Conservation (phyloP, 2,329 filamentous ascomycete genomes). For the Aphanocladium album region DNA sequence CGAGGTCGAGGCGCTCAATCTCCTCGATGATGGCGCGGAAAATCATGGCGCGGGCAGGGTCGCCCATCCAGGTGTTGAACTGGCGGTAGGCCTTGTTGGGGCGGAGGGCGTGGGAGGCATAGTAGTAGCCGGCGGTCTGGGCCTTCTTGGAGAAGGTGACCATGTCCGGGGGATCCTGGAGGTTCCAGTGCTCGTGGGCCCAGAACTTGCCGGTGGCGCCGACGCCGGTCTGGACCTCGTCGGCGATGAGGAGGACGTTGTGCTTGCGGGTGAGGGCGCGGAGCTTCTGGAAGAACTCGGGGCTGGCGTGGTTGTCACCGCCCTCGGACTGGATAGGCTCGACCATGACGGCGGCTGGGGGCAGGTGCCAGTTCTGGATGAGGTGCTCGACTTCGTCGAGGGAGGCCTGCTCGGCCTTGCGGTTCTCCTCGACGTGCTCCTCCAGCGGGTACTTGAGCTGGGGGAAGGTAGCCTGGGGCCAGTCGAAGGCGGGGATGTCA, state of each 20-base stretch:
- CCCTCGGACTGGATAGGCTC: conserved; percentile 94
- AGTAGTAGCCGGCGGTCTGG: conserved; percentile 91
- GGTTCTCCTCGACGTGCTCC: conserved; percentile 73
- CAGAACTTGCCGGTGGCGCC: conserved; percentile 93
- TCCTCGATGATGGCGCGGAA: conserved; percentile 84
- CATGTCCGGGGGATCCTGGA: conserved; percentile 77
- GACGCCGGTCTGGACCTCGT: conserved; percentile 91
- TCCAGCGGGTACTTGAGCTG: conserved; percentile 81
- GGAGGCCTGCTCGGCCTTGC: conserved; percentile 72
- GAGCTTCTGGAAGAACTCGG: conserved; percentile 79
- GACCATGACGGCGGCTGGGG: conserved; percentile 75
- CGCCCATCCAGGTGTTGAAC: conserved; percentile 98
- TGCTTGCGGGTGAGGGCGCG: conserved; percentile 73
- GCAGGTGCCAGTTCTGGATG: conserved; percentile 72
- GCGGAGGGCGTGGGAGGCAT: conserved; percentile 69
- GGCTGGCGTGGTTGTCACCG: conserved; percentile 88
- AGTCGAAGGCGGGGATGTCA: conserved; percentile 91
- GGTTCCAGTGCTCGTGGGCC: conserved; percentile 93
- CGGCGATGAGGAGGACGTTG: conserved; percentile 80
- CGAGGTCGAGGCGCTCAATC: conserved; percentile 70
- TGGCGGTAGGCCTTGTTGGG: conserved; percentile 93
- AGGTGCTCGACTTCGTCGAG: conserved; percentile 79
- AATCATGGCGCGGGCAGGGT: conserved; percentile 76
- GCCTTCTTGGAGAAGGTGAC: conserved; percentile 96
- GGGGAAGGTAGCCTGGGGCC: conserved; percentile 87